Percentiles rank a stretch among this genome's conserved stretches.
phyloP scores from a whole-genome alignment of 192 early-diverging fungal genomes.

The Podila minutissima region DNA sequence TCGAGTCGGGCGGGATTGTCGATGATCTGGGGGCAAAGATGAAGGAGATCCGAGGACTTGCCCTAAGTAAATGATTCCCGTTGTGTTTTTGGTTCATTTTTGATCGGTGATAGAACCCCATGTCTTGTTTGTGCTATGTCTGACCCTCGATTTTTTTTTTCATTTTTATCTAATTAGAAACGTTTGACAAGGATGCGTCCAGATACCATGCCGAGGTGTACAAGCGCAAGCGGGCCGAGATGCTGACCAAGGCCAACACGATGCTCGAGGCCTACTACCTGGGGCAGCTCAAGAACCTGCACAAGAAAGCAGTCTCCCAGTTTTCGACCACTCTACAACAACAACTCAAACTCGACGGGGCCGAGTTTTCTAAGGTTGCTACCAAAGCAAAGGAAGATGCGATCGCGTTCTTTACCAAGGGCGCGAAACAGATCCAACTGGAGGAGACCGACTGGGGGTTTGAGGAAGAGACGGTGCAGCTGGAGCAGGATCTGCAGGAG shows the following conservation, averaged over 20 bases:
- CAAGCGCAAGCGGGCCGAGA: slow-evolving; percentile 82
- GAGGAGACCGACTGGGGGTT: slow-evolving; percentile 76
- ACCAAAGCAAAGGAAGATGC: slow-evolving; percentile 20
- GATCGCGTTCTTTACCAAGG: slow-evolving; percentile 24
- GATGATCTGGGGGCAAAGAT: slow-evolving; percentile 76
- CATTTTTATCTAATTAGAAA: slow-evolving; percentile 26
- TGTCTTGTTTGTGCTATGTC: too few species aligned
- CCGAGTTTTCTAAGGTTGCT: slow-evolving; percentile 73
- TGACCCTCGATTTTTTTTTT: background rate
- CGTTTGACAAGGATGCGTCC: slow-evolving; percentile 90
- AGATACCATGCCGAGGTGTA: slow-evolving; percentile 92
- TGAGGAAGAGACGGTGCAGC: slow-evolving; percentile 64
- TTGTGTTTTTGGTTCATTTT: background rate
- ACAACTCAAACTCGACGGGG: slow-evolving; percentile 35
- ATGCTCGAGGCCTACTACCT: slow-evolving; percentile 81
- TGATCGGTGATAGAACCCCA: too few species aligned
- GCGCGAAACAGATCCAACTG: slow-evolving; percentile 59
- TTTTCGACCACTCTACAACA: slow-evolving; percentile 68
- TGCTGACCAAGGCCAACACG: slow-evolving; percentile 78
- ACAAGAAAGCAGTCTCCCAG: slow-evolving; percentile 69
- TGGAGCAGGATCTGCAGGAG: slow-evolving; percentile 68
- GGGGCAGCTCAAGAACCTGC: slow-evolving; percentile 89
- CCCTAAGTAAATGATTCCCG: slow-evolving; percentile 51
- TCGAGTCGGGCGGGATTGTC: slow-evolving; percentile 83
- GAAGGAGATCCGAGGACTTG: slow-evolving; percentile 60